Evolutionary conservation across 192 early-diverging fungal species (phyloP), one percentile per base, ranked within the genome.

Genomic region (Chytriomyces sp.): DNA sequence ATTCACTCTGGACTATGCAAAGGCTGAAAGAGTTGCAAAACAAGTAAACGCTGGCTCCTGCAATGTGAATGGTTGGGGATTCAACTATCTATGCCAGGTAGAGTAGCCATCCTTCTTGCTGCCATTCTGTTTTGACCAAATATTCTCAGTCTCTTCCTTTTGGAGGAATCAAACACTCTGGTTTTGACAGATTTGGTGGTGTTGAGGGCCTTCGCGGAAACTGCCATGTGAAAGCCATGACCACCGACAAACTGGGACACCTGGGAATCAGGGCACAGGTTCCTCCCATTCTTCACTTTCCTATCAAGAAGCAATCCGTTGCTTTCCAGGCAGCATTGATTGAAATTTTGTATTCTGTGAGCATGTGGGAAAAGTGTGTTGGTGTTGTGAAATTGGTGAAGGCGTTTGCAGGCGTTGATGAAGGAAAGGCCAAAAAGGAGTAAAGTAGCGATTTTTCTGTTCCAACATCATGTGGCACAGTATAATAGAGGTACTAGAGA

Each of bases 1-100:
- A 14, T 95, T 94, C 75, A 90, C 91, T 2, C 81, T 81, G 26
- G 87, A 94, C 68, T 83, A 87, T 30, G 70, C 61, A 7, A 79
- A 85, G 41, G 93, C 84, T 7, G 76, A 84, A 32, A 75, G 82
- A 8, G 82, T 94, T 28, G 85, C 86, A n/a, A 75, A 83, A 26
- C 75, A 73, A 17, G 75, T 94, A 52, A 86, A 86, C 65, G 83
- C 85, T 0, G 93, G 93, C 17, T 92, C 93, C 91, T 77, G 85
- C 55, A 95, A 95, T 54, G 79, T 94, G 65, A 95, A 95, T 75
- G 94, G 93, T 72, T 95, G 93, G 71, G 94, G 84, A 19, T 89
- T 90, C 67, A 92, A 89, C 59, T 95, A 94, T 62, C 82, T 95
- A 4, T 92, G 91, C 77, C 91, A 94, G 64, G 71, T 72, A 36